Base-by-base conservation (phyloP, 306 rosid genomes). In the Rosa multiflora region DNA sequence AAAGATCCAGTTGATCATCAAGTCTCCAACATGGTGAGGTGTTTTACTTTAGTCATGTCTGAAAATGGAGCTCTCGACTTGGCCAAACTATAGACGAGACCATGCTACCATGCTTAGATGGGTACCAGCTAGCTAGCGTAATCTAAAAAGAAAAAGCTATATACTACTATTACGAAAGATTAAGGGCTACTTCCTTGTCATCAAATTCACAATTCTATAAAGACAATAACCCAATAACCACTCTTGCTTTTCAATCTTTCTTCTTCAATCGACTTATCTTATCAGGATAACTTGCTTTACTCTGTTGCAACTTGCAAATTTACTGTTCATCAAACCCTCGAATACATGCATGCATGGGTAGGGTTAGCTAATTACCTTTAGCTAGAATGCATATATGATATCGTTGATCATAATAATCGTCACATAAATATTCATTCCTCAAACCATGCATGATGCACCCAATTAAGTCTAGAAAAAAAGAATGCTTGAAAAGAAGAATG, bases 261-360 rank as follows among this genome's bases (percentile, higher is more conserved):
- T 61, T 61, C 76, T 20, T 9, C 61, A 76, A 29, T 39, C 35
- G 77, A 46, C 84, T 76, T 81, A 76, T 70, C 84, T 81, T 75
- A 59, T 64, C 71, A 59, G 35, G 78, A 76, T 62, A 81, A 62
- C 79, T 4, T 18, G 84, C 73, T 39, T 70, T 59, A 2, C 9
- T 59, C 66, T 70, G 17, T 47, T 67, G 55, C 76, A 29, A 13
- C 7, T 4, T 32, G 55, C 8, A 43, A 58, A 44, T 17, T 39
- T 70, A 39, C 59, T 35, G 39, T 46, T 52, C 23, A 12, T 70
- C 10, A 23, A 35, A 37, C 69, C 20, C 44, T 12, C 0, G 17
- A 64, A 35, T 64, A 64, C 11, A 13, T 32, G n/a, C 51, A 1
- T 52, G 51, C 70, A 49, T 66, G 58, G 53, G 17, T 6, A n/a